Evolutionary conservation across 495 filamentous ascomycete genomes (phyloP), one percentile per base, ranked within the genome.

Genomic region (Melanomma pulvis-pyrius): DNA sequence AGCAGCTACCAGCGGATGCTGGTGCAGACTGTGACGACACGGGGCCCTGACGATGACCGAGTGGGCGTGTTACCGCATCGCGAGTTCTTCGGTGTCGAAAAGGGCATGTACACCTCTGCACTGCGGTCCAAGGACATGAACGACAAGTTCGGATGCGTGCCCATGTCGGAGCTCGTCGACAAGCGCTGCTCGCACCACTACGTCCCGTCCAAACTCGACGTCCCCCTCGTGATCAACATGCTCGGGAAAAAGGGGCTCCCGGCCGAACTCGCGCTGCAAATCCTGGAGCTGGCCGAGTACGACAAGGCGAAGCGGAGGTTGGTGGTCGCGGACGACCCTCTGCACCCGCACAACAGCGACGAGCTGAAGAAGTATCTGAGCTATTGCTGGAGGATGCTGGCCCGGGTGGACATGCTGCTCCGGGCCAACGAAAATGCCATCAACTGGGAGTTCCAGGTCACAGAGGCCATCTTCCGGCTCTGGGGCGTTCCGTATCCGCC

Each of bases 371-470:
- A 55, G 25, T 55, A 63, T 30, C 36, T 63, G 0, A 29, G 50
- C 28, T 63, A 63, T 41, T 63, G 60, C 30, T 63, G 50, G 60
- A 64, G 25, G 25, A 13, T 64, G 22, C 32, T 56, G 11, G 32
- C 28, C 9, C 30, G 61, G 11, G 26, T 56, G 30, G 61, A 64
- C 19, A 56, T 64, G 61, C 19, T 64, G 52, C 22, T 55, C 36
- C 56, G 57, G 39, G 51, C 32, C 7, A 56, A 49, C 26, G 50
- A 39, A 9, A 30, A 15, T 1, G 56, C 22, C 36, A 55, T 64
- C 15, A 51, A 64, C n/a, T 64, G 61, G 61, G 50, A 64, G 41
- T 47, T 8, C 28, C 51, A 64, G 32, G 51, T 64, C 15, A 64
- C 61, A 12, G 61, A 56, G 13, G 34, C 26, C 2, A 46, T 64